Evolutionary conservation across 805 yeast species (phyloP).

Genomic region (Monosporozyma yasuniensis): DNA sequence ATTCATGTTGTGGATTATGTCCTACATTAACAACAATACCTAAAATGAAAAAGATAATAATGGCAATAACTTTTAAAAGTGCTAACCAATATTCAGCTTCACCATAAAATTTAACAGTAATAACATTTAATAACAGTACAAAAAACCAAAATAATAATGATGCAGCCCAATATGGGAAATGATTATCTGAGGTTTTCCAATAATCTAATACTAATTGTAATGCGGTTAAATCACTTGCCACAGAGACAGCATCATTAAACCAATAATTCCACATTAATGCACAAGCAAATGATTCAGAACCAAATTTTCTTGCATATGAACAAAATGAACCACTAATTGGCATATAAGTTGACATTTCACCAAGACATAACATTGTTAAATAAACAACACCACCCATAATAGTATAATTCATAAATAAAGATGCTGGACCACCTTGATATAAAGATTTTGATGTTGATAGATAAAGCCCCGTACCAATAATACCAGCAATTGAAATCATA

Average conservation of each 20-base stretch:
- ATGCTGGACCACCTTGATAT: constrained; percentile 43
- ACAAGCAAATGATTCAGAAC: constrained; percentile 60
- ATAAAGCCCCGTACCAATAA: constrained; percentile 64
- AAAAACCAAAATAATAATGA: constrained; percentile 47
- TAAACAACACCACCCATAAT: constrained; percentile 45
- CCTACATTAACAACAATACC: constrained; percentile 52
- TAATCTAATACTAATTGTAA: constrained; percentile 46
- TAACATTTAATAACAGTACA: constrained; percentile 36
- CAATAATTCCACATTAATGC: constrained; percentile 67
- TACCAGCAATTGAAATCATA: constrained; percentile 74
- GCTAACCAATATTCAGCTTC: constrained; percentile 58
- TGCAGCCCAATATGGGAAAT: constrained; percentile 41
- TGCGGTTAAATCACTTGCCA: constrained; percentile 58
- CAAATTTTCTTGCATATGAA: constrained; percentile 49
- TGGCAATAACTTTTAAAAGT: constrained; percentile 46
- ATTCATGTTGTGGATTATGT: constrained; percentile 43
- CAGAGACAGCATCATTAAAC: constrained; percentile 52
- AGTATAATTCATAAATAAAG: constrained; percentile 41
- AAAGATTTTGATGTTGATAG: constrained; percentile 46
- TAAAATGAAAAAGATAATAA: constrained; percentile 46
- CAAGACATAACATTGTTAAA: constrained; percentile 44
- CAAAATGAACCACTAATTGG: constrained; percentile 54
- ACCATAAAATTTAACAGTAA: constrained; percentile 49
- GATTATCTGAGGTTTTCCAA: constrained; percentile 33
- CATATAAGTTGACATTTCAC: constrained; percentile 47